These are phyloP conservation scores for Aspergillus proliferans DNA, from an alignment of 2,329 filamentous ascomycete species.

Conservation along the genomic window DNA sequence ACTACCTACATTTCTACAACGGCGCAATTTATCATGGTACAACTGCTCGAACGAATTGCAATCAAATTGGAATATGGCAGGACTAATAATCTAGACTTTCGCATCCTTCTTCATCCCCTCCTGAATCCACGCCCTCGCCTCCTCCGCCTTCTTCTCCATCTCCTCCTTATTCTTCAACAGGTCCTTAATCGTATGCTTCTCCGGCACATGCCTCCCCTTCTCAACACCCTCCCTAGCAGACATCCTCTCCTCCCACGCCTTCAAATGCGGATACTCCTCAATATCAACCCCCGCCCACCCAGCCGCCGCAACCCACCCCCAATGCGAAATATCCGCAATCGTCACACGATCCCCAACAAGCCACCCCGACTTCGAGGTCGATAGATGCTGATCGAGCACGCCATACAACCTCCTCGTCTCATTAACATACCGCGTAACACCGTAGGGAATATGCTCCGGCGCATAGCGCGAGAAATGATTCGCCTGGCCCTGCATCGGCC, in stretches of 20 bases:
- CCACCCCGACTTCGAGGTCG: slow-evolving; percentile 44
- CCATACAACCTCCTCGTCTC: slow-evolving; percentile 78
- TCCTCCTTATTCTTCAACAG: slow-evolving; percentile 51
- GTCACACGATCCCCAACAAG: slow-evolving; percentile 45
- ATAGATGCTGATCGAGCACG: slow-evolving; percentile 67
- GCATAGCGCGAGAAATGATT: slow-evolving; percentile 82
- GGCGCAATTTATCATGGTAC: background rate
- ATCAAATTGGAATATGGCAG: background rate
- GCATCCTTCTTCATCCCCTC: slow-evolving; percentile 62
- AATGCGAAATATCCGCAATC: slow-evolving; percentile 69
- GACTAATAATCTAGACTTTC: slow-evolving; percentile 24
- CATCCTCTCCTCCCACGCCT: slow-evolving; percentile 71
- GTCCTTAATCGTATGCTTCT: slow-evolving; percentile 56
- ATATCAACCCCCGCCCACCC: slow-evolving; percentile 61
- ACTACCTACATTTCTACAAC: too few species aligned
- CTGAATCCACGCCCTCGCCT: slow-evolving; percentile 59
- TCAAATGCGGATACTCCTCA: slow-evolving; percentile 66
- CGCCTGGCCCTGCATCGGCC: slow-evolving; percentile 77
- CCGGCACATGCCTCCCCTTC: slow-evolving; percentile 68
- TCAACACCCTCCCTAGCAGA: slow-evolving; percentile 64
- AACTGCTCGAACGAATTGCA: slow-evolving; percentile 3
- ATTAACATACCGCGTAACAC: slow-evolving; percentile 72
- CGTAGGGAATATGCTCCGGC: slow-evolving; percentile 75
- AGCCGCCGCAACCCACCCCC: slow-evolving; percentile 66
- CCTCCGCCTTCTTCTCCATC: slow-evolving; percentile 52